Evolutionary conservation across 441 rosid species (phyloP).

Genomic region (Pelargonium exstipulatum): DNA sequence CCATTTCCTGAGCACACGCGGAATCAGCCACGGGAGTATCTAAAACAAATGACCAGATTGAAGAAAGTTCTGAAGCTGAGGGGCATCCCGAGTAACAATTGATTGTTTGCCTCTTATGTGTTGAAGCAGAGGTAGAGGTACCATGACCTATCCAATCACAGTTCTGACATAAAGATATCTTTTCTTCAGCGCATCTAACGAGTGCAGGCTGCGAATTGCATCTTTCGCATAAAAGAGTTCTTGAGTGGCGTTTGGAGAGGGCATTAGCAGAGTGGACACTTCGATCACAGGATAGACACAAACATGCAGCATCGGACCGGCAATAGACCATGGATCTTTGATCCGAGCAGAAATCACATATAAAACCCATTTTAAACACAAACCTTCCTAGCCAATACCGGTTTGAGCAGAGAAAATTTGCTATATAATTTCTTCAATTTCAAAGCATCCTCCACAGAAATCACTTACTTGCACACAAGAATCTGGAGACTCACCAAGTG

Average conservation of each 20-base stretch:
- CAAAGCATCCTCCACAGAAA: constrained; percentile 11
- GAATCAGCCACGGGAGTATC: constrained; percentile 54
- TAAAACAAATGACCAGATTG: constrained; percentile 71
- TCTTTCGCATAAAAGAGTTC: constrained; percentile 82
- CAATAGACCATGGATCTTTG: constrained; percentile 90
- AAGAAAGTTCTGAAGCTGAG: constrained; percentile 77
- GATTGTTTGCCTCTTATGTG: constrained; percentile 73
- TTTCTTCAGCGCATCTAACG: constrained; percentile 74
- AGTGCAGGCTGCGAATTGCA: constrained; percentile 80
- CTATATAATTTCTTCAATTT: constrained; percentile 15
- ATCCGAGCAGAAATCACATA: constrained; percentile 90
- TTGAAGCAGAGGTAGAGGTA: constrained; percentile 32
- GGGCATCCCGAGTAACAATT: constrained; percentile 90
- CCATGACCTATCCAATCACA: constrained; percentile 91
- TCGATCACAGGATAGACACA: constrained; percentile 90
- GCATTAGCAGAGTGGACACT: constrained; percentile 95
- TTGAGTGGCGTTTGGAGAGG: constrained; percentile 79
- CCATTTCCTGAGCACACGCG: constrained; percentile 68
- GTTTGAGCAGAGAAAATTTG: neutral
- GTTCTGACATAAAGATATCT: constrained; percentile 80
- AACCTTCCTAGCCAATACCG: neutral
- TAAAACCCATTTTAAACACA: constrained; percentile 56
- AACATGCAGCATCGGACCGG: constrained; percentile 85
- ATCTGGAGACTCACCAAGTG: neutral
- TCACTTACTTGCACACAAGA: constrained; percentile 16